Base-by-base conservation (phyloP, 257 asterid species). In the Linderniella brevidens region DNA sequence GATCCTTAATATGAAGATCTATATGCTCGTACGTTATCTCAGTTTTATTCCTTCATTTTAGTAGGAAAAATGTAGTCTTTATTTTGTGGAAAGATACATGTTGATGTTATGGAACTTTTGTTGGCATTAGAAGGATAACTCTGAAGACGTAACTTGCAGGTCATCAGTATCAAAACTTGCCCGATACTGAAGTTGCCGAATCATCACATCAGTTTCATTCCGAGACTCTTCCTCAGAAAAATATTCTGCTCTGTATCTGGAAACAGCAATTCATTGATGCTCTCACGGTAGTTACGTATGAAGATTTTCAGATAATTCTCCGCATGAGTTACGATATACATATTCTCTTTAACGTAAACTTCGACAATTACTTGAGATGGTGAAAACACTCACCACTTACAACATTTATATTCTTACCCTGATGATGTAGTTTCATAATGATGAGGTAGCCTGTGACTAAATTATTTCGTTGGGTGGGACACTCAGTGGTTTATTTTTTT, bases 241-340 rank as follows among this genome's bases (percentile, higher is more conserved):
- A 65, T 36, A 41, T 49, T 59, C 29, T 78, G 25, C 59, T 62
- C 54, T 54, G 62, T 39, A 69, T 76, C 55, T 86, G 94, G 96
- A 81, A 67, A 76, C 77, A 72, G 67, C 96, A 81, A 66, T 81
- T 81, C 53, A 19, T 65, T 50, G 81, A 74, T 52, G 93, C 86
- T 17, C 50, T 68, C 55, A 58, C 0, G 88, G 96, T 86, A 81
- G 44, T 42, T 0, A 11, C 9, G 13, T 46, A 29, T 58, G 47
- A 25, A 14, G 46, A 20, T 50, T 19, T 60, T 41, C 61, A 44
- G 44, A n/a, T n/a, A n/a, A 19, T 37, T 8, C 43, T 47, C 36
- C 11, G 12, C 58, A n/a, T 13, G 13, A 11, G 15, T 39, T 39
- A 2, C 13, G 1, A 2, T 13, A 39, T 3, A 25, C 32, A 25